Evolutionary conservation across 2,329 filamentous ascomycete genomes (phyloP), one percentile per base, ranked within the genome.

Genomic region (Aspergillus flavus): DNA sequence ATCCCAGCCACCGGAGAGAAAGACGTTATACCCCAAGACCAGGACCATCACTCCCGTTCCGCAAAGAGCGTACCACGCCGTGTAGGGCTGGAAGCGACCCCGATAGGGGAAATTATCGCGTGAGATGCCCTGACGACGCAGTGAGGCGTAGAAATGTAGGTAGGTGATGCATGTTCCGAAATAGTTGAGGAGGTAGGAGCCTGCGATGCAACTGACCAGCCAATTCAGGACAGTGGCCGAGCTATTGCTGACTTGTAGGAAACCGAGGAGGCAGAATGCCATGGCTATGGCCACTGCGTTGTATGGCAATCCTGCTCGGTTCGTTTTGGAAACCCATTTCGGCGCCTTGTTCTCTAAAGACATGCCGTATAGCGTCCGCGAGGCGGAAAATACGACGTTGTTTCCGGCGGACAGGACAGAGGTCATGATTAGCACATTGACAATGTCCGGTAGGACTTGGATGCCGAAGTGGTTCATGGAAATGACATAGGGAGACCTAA

Each of bases 1-100:
- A 62, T 86, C 83, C 91, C 89, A 93, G 3, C 82, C 79, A 5
- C 81, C 81, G 0, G 87, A 85, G 52, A 93, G 72, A 69, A 93
- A 94, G 0, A 93, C 87, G 0, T 87, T 84, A 65, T 92, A 94
- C 0, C 91, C 91, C 7, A 89, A 85, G 1, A 92, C 85, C 66
- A 93, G 85, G 0, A 86, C 84, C 87, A 93, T 92, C 62, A 90
- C 75, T 32, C 85, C 84, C 0, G 88, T 91, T 30, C 85, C 86
- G 1, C 80, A 72, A 0, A 92, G 76, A 0, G 86, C 87, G 59
- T 88, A 88, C 73, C 85, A 93, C 0, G 90, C 89, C 0, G 86
- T 83, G 68, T 87, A 93, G 1, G 91, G 91, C 79, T 93, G 91
- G 28, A 86, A 81, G 58, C 81, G 82, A 0, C 87, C 86, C 66